A percentile compares a stretch with the other conserved stretches of the same genome.
phyloP scores from a whole-genome alignment of 2,329 filamentous ascomycete genomes.

The Pseudodiploospora longispora region DNA sequence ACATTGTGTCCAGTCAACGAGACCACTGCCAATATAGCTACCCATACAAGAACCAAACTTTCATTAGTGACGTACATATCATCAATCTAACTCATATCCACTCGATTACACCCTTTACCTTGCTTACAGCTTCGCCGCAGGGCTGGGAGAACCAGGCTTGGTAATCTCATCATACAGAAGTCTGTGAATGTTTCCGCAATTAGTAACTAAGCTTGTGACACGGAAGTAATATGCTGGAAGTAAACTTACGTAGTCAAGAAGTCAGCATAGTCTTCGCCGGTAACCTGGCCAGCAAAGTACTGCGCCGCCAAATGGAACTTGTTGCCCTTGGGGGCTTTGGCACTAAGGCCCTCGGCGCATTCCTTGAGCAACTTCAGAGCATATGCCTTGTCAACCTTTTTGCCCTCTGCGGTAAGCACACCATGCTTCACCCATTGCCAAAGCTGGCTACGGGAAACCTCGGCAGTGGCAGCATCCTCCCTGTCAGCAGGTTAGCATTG shows the following conservation, averaged over 20 bases:
- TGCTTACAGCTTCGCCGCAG: slow-evolving; percentile 54
- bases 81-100: too few relatives aligned
- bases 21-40: too few relatives aligned
- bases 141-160: slow-evolving; percentile 52
- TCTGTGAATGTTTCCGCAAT: slow-evolving; percentile 31
- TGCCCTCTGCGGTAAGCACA: slow-evolving; percentile 73
- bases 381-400: slow-evolving; percentile 88
- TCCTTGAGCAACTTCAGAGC: slow-evolving; percentile 80
- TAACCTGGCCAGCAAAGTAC: slow-evolving; percentile 89
- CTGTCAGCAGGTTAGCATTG: slow-evolving; percentile 21
- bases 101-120: not conserved
- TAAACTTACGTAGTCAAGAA: slow-evolving; percentile 73
- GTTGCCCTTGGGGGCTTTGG: slow-evolving; percentile 76
- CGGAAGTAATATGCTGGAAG: too few relatives aligned
- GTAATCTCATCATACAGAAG: slow-evolving; percentile 86
- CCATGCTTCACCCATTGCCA: slow-evolving; percentile 88
- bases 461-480: slow-evolving; percentile 94
- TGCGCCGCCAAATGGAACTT: slow-evolving; percentile 86
- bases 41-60: too few relatives aligned
- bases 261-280: slow-evolving; percentile 94
- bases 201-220: not conserved
- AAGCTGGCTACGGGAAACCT: slow-evolving; percentile 88
- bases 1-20: too few relatives aligned
- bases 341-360: slow-evolving; percentile 65
- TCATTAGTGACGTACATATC: too few relatives aligned